Percentiles rank a stretch among this genome's conserved stretches.
phyloP scores from a whole-genome alignment of 169 alveolate genomes.

The Eimeria praecox region DNA sequence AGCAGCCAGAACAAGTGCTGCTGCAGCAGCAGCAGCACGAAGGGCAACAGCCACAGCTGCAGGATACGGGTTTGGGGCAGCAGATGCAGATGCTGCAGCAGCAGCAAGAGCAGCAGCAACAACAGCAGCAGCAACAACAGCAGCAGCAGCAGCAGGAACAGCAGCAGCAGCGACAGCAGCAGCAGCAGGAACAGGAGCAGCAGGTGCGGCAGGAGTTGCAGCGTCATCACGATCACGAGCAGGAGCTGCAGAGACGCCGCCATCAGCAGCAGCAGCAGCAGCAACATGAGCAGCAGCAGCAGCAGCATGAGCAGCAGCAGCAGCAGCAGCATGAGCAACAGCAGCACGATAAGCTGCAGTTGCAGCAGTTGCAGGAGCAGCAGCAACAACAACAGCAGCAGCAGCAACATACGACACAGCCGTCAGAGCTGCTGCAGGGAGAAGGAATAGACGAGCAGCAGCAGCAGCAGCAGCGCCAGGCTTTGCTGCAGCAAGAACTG shows the following conservation, averaged over 20 bases:
- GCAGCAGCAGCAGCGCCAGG: too few relatives aligned
- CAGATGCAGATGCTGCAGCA: too few relatives aligned
- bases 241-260: too few relatives aligned
- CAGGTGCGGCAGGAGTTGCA: neutral
- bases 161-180: slow-evolving; percentile 3
- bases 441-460: too few relatives aligned
- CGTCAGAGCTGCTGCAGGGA: too few relatives aligned
- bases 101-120: too few relatives aligned
- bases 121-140: too few relatives aligned
- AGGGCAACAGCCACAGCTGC: too few relatives aligned
- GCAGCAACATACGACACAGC: too few relatives aligned
- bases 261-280: slow-evolving; percentile 17
- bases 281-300: slow-evolving; percentile 53
- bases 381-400: slow-evolving; percentile 21
- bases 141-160: neutral
- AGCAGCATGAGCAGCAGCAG: slow-evolving; percentile 32
- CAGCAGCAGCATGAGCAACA: neutral
- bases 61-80: too few relatives aligned
- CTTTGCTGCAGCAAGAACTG: too few relatives aligned
- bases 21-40: slow-evolving; percentile 17
- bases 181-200: neutral
- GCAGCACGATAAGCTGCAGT: neutral
- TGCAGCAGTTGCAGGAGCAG: neutral
- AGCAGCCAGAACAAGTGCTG: neutral
- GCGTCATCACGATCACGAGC: too few relatives aligned